A percentile compares a stretch with the other conserved stretches of the same genome.
Evolutionary conservation across 2,329 filamentous ascomycete species (phyloP).

Genomic region (Diaporthe nobilis): DNA sequence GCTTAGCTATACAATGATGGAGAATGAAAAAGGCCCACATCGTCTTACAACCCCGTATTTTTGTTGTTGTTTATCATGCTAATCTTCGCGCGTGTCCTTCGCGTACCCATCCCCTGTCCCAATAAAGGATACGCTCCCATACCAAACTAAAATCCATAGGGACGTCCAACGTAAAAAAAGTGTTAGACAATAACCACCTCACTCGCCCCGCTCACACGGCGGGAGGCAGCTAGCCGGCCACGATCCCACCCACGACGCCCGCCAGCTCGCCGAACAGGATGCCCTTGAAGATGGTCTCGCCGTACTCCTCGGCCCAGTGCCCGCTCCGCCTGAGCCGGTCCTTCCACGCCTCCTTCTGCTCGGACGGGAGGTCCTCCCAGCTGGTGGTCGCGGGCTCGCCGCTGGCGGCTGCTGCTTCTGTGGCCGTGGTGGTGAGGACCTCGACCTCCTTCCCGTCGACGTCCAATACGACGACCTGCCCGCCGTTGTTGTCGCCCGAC

Average conservation of each 20-base stretch:
- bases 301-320: constrained; percentile 84
- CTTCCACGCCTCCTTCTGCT: constrained; percentile 79
- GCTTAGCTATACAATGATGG: background rate
- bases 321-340: constrained; percentile 74
- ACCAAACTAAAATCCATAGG: background rate
- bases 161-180: background rate
- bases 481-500: constrained; percentile 27
- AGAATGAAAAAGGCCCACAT: background rate
- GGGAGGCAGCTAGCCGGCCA: constrained; percentile 54
- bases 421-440: constrained; percentile 45
- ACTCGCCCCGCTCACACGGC: background rate
- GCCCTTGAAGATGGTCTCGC: constrained; percentile 81
- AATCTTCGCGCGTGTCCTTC: too few relatives aligned
- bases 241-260: constrained; percentile 69
- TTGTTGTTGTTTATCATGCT: background rate
- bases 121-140: background rate
- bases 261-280: constrained; percentile 83
- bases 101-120: background rate
- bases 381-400: constrained; percentile 45
- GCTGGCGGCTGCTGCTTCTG: background rate
- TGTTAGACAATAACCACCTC: background rate
- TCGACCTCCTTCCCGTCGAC: constrained; percentile 46
- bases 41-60: background rate
- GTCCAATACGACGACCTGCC: constrained; percentile 44
- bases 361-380: constrained; percentile 79